These are phyloP conservation scores for Clarireedia homoeocarpa DNA, from an alignment of 2,329 filamentous ascomycete species.

Conservation along the genomic window DNA sequence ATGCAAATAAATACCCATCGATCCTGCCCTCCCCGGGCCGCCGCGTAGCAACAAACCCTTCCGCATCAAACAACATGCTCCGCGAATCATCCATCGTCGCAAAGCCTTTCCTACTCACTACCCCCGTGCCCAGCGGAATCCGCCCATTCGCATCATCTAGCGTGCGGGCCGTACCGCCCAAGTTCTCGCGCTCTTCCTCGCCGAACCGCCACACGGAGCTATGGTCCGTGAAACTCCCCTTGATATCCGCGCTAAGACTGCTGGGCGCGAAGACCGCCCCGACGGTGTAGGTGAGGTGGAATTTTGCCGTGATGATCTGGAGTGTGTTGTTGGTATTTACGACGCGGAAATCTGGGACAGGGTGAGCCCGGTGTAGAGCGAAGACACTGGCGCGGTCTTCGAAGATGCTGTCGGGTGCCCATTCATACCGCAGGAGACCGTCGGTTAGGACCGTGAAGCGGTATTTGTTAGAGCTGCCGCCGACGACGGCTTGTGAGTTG, in stretches of 20 bases:
- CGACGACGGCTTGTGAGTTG: conserved; percentile 37
- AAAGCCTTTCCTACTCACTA: conserved; percentile 30
- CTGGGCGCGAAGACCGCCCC: background rate
- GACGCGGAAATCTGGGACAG: conserved; percentile 40
- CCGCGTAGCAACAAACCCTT: conserved; percentile 44
- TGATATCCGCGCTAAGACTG: background rate
- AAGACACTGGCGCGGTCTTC: conserved; percentile 56
- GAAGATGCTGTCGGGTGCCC: conserved; percentile 50
- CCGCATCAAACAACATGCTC: conserved; percentile 47
- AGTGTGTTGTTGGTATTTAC: conserved; percentile 39
- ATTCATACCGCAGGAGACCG: conserved; percentile 52
- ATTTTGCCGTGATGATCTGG: conserved; percentile 47
- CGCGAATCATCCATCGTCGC: conserved; percentile 45
- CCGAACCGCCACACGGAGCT: background rate
- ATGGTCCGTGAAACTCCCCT: background rate
- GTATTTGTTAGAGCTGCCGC: conserved; percentile 33
- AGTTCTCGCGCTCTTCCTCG: background rate
- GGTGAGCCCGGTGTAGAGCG: conserved; percentile 45
- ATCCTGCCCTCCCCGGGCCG: conserved; percentile 37
- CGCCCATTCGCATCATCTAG: background rate
- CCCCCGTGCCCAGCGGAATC: background rate
- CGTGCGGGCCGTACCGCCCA: background rate
- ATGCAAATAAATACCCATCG: conserved; percentile 53
- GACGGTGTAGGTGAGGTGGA: conserved; percentile 48
- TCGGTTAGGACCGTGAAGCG: conserved; percentile 53